Base-by-base conservation (phyloP, 1,284 basidiomycete genomes). In the Cutaneotrichosporon dermatis region DNA sequence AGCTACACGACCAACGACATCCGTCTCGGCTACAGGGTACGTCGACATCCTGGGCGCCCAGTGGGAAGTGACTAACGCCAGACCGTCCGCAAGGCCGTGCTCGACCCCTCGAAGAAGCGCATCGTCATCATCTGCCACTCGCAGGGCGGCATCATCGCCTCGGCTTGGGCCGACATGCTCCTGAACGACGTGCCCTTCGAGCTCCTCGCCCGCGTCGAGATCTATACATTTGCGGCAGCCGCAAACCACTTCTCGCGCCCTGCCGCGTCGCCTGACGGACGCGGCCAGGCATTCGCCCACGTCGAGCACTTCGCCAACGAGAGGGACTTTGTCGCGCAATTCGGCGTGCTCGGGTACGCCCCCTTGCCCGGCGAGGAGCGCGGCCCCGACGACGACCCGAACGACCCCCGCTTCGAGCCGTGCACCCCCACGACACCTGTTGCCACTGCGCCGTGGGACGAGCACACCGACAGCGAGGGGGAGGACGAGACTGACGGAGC, bases 281-380 rank as follows among this genome's bases (percentile, higher is more conserved):
- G 6, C 13, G 41, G 51, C 37, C 54, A 45, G 50, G 57, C 61
- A 6, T 70, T 72, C 56, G 59, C 43, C 3, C 40, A 51, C 39
- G 62, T 71, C 34, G 73, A 73, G 58, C 73, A 75, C 59, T 75
- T 71, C 46, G 73, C 63, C 43, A 73, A 75, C 57, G 63, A 62
- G 25, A 50, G 52, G 37, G 73, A 75, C 58, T 70, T 67, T 54
- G 69, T 73, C 25, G 52, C 70, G 4, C 58, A 56, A 25, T 69
- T 72, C 40, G 73, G 73, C 35, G 62, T 64, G 15, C 51, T 64
- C 12, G 44, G 53, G 16, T 40, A 53, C 44, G 54, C 51, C 3
- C 54, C 59, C 1, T 2, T 12, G 12, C 54, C 59, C 2, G 39
- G 33, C 10, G 37, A 9, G 15, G 11, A 12, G 45, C 16, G 7